Percentiles rank a stretch among this genome's conserved stretches.
phyloP scores from a whole-genome alignment of 495 filamentous ascomycete species.

The Glutinoglossum americanum region DNA sequence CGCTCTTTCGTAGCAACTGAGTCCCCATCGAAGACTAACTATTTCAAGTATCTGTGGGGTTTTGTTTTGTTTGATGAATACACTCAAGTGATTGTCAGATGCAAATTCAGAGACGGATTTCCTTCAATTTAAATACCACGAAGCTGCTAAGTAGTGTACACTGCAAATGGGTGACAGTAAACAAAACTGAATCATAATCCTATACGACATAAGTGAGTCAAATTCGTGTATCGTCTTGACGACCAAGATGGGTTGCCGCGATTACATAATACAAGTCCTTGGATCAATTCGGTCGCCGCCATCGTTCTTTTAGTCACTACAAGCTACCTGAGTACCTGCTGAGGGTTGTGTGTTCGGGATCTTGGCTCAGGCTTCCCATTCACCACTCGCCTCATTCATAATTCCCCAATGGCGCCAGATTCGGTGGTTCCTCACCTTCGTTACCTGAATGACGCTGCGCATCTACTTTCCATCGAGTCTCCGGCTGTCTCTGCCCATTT shows the following conservation, averaged over 20 bases:
- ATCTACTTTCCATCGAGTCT: constrained; percentile 18
- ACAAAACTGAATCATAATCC: not conserved
- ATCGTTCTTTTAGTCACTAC: no score
- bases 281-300: not conserved
- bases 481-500: constrained; percentile 29
- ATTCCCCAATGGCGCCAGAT: not conserved
- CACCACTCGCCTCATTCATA: not conserved
- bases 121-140: not conserved
- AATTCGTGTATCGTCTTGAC: not conserved
- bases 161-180: not conserved
- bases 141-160: not conserved
- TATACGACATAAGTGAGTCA: not conserved
- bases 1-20: constrained; percentile 7
- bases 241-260: not conserved
- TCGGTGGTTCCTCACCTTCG: constrained; percentile 13
- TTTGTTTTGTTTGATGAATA: not conserved
- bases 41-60: not conserved
- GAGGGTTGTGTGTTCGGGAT: no score
- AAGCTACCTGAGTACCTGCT: no score
- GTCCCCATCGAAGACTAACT: not conserved
- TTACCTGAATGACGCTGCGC: constrained; percentile 26
- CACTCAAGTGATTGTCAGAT: not conserved
- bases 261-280: not conserved
- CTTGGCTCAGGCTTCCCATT: not conserved
- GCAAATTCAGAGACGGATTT: not conserved